Evolutionary conservation across 768 basidiomycete species (phyloP), one percentile per base, ranked within the genome.

Genomic region (Xerocomellus chrysenteron): DNA sequence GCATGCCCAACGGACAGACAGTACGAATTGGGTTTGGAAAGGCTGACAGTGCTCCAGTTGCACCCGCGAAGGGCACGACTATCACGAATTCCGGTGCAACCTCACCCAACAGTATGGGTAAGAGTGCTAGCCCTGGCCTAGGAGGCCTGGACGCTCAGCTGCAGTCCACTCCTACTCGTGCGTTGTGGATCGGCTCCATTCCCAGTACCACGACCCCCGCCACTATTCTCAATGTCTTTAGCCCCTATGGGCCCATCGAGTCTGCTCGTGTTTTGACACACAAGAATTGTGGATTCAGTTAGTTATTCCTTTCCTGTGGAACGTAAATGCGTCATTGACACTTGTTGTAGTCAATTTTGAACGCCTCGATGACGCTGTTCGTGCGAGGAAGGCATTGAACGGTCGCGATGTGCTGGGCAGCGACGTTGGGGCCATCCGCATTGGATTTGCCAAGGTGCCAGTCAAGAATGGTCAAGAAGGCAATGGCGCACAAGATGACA

Each of bases 21-120:
- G 96, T 99, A 51, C 88, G 97, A 45, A 95, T 99, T 66, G 97
- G 97, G 2, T 99, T 97, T 69, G 97, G 96, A 26, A 99, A 98
- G 71, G 94, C 94, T 2, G 95, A 98, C 66, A 95, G 94, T 63
- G 96, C 93, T 5, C 96, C 96, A 32, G 86, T 92, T 40, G 90
- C 93, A 9, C 90, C 93, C 16, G 86, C 91, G 35, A 92, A 92
- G 64, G 88, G 88, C 26, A 80, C 81, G 26, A 75, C 77, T 39
- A 77, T 85, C 14, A 80, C 82, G 47, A 85, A 80, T 61, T 82
- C 87, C 30, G 80, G 83, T 16, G 79, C 87, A 14, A 82, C 87
- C 2, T 86, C 88, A 0, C 84, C 90, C 16, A 80, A 82, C 49
- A 71, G 77, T 52, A 52, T 68, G 70, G 58, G 71, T 58, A 86